Conservation (phyloP, 805 yeast genomes). For the Sugiyamaella americana region DNA sequence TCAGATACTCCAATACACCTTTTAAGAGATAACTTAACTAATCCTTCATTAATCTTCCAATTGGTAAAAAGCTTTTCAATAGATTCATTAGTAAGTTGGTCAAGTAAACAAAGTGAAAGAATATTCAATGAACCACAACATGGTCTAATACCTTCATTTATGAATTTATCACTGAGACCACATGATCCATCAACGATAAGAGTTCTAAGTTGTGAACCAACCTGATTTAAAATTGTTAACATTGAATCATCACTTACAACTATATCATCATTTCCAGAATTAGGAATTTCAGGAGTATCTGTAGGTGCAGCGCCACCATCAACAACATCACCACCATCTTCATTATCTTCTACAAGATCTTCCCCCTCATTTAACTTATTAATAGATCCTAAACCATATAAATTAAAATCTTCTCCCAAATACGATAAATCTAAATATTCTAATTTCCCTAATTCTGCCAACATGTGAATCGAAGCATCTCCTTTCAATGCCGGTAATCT, state of each 20-base stretch:
- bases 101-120: conserved; percentile 54
- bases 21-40: conserved; percentile 53
- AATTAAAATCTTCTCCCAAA: conserved; percentile 21
- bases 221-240: conserved; percentile 43
- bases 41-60: conserved; percentile 46
- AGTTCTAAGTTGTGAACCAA: conserved; percentile 53
- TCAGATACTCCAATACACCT: conserved; percentile 66
- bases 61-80: conserved; percentile 50
- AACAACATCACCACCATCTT: not conserved
- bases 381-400: not conserved
- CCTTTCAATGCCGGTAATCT: conserved; percentile 68
- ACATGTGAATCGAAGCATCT: conserved; percentile 49
- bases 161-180: conserved; percentile 58
- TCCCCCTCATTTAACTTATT: not conserved
- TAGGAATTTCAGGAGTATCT: too few species aligned
- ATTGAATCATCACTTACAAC: conserved; percentile 63
- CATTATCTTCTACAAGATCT: not conserved
- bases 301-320: not conserved
- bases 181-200: conserved; percentile 69
- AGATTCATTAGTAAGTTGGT: conserved; percentile 65
- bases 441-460: conserved; percentile 56
- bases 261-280: conserved; percentile 22
- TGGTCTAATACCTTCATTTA: conserved; percentile 47
- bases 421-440: conserved; percentile 56
- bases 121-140: conserved; percentile 52